Evolutionary conservation across 139 green algal genomes (phyloP).

Genomic region (Chlorella sp.): DNA sequence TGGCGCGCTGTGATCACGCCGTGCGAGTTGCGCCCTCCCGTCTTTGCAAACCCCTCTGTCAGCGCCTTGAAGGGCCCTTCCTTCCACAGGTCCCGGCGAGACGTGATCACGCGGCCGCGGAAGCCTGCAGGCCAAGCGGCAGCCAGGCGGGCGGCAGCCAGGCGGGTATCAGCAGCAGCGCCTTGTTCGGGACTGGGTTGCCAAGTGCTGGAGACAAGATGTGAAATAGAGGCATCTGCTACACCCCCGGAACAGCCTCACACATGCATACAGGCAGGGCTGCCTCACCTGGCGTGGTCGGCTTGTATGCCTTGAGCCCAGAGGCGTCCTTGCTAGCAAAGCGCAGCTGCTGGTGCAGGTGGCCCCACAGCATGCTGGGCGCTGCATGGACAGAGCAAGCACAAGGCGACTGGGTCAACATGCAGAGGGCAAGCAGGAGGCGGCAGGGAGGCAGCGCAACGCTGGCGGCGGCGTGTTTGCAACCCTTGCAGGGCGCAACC

Average conservation of each 20-base stretch:
- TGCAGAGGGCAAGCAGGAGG: not conserved
- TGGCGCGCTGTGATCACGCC: slow-evolving; percentile 80
- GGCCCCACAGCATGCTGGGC: not conserved
- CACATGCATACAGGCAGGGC: too few species aligned
- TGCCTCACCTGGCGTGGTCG: slow-evolving; percentile 73
- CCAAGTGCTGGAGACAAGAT: too few species aligned
- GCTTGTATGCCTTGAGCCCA: slow-evolving; percentile 90
- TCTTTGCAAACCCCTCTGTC: slow-evolving; percentile 62
- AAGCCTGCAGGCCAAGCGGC: slow-evolving; percentile 51
- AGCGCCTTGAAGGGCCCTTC: slow-evolving; percentile 69
- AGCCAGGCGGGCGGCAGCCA: not conserved
- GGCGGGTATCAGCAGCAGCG: not conserved
- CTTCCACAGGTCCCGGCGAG: slow-evolving; percentile 64
- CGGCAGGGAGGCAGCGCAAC: not conserved
- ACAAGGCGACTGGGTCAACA: not conserved
- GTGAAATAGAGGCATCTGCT: too few species aligned
- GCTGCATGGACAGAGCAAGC: not conserved
- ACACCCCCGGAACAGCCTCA: too few species aligned
- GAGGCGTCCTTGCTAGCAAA: not conserved
- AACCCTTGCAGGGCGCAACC: not conserved
- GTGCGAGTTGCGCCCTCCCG: slow-evolving; percentile 75
- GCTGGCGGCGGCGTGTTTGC: not conserved
- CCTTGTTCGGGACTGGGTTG: not conserved
- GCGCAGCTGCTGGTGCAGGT: slow-evolving; percentile 20
- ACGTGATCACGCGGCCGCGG: slow-evolving; percentile 69